Percentiles rank a stretch among this genome's conserved stretches.
phyloP scores from a whole-genome alignment of 305 asterid species.

The Fraxinus sp. region DNA sequence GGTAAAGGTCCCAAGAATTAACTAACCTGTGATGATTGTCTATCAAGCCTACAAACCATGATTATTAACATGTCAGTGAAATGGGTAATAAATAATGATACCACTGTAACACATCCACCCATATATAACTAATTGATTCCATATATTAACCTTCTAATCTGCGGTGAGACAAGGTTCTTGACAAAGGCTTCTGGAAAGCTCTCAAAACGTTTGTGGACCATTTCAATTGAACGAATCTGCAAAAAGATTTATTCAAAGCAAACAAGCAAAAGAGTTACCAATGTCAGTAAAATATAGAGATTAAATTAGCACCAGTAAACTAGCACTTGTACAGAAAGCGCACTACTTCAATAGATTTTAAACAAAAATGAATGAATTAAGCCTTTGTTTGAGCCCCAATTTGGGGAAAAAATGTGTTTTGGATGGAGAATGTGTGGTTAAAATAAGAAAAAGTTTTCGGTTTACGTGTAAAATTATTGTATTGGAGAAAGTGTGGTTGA shows the following conservation, averaged over 20 bases:
- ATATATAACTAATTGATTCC: constrained; percentile 14
- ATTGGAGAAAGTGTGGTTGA: not conserved
- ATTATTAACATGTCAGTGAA: constrained; percentile 21
- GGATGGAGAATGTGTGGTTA: not conserved
- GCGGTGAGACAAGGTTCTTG: constrained; percentile 72
- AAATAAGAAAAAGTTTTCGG: no score
- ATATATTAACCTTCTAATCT: constrained; percentile 53
- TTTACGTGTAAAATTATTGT: no score
- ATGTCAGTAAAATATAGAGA: constrained; percentile 18
- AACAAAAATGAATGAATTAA: not conserved
- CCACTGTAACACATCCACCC: constrained; percentile 15
- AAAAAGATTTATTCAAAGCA: constrained; percentile 25
- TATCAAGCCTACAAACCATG: constrained; percentile 54
- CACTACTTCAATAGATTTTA: not conserved
- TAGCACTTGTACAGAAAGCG: constrained; percentile 3
- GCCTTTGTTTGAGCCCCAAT: not conserved
- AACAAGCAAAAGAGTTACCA: constrained; percentile 21
- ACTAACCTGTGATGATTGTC: constrained; percentile 75
- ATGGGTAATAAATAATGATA: constrained; percentile 6
- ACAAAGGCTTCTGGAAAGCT: constrained; percentile 96
- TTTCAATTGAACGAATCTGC: constrained; percentile 92
- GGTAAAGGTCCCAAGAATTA: constrained; percentile 15
- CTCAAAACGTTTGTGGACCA: constrained; percentile 97
- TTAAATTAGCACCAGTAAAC: constrained; percentile 10
- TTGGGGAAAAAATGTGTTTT: not conserved